Evolutionary conservation across 208 protist genomes (phyloP).

Genomic region (Trypanosoma conorhini): DNA sequence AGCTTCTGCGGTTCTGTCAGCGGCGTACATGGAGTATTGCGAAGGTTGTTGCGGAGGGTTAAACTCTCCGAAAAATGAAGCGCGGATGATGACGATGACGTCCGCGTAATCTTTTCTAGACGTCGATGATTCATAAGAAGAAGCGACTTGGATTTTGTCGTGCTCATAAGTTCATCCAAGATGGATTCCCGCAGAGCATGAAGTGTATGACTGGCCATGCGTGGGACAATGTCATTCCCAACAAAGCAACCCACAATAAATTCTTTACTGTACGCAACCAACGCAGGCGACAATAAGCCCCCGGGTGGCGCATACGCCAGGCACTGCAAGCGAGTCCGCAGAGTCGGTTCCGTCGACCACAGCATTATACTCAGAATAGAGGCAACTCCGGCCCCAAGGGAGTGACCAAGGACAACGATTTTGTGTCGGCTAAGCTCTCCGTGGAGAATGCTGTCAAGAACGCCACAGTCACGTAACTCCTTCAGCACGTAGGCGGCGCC

Average conservation of each 20-base stretch:
- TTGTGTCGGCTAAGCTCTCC: slow-evolving; percentile 40
- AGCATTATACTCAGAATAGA: slow-evolving; percentile 71
- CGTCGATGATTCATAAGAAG: slow-evolving; percentile 58
- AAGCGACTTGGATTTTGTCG: slow-evolving; percentile 54
- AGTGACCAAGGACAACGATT: slow-evolving; percentile 84
- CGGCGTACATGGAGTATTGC: slow-evolving; percentile 21
- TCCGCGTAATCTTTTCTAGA: slow-evolving; percentile 28
- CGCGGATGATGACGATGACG: slow-evolving; percentile 30
- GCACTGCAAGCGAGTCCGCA: slow-evolving; percentile 66
- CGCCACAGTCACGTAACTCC: slow-evolving; percentile 54
- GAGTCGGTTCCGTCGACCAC: slow-evolving; percentile 36
- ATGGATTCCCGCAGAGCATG: slow-evolving; percentile 71
- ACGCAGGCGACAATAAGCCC: slow-evolving; percentile 57
- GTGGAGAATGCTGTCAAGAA: slow-evolving; percentile 47
- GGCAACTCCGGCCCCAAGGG: slow-evolving; percentile 81
- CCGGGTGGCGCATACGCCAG: slow-evolving; percentile 85
- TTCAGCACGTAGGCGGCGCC: slow-evolving; percentile 61
- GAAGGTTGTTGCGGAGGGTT: slow-evolving; percentile 44
- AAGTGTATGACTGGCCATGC: slow-evolving; percentile 77
- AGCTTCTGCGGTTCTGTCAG: slow-evolving; percentile 31
- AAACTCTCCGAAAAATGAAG: slow-evolving; percentile 28
- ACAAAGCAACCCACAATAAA: slow-evolving; percentile 71
- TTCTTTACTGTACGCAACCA: slow-evolving; percentile 62
- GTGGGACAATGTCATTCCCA: slow-evolving; percentile 85
- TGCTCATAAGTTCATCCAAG: slow-evolving; percentile 68